Conservation (phyloP, 305 asterid species). For the Ajuga reptans region DNA sequence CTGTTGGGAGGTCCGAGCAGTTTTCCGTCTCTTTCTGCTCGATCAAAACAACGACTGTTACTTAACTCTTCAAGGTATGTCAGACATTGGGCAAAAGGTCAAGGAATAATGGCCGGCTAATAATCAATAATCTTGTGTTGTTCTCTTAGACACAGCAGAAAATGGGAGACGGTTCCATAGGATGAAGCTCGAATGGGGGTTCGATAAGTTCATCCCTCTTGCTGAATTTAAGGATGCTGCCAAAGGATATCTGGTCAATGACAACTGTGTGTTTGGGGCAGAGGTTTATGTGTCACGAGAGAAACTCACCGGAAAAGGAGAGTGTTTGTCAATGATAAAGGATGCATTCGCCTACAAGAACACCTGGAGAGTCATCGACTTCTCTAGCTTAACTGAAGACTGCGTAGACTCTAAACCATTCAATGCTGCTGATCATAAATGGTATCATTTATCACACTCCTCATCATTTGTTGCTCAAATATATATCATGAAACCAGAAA, state of each 20-base stretch:
- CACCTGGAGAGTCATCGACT: conserved; percentile 34
- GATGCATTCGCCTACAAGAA: conserved; percentile 38
- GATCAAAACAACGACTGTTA: conserved; percentile 49
- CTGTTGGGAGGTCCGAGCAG: conserved; percentile 45
- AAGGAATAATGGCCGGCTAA: not conserved
- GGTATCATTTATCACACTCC: conserved; percentile 24
- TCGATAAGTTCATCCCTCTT: conserved; percentile 45
- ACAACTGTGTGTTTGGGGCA: conserved; percentile 53
- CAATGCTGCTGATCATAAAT: conserved; percentile 35
- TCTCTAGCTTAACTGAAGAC: conserved; percentile 31
- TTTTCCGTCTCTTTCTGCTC: conserved; percentile 38
- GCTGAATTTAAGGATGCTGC: conserved; percentile 32
- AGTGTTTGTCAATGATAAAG: conserved; percentile 46
- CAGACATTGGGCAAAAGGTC: no score
- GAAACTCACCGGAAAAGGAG: conserved; percentile 40
- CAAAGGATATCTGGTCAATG: conserved; percentile 46
- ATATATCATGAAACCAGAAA: not conserved
- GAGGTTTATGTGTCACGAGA: conserved; percentile 46
- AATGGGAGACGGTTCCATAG: conserved; percentile 51
- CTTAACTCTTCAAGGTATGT: conserved; percentile 37
- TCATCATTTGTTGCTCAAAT: not conserved
- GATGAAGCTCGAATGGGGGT: conserved; percentile 51
- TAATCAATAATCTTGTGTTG: not conserved
- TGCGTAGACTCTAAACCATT: conserved; percentile 42
- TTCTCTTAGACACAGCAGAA: conserved; percentile 26